Percentiles rank a stretch among this genome's conserved stretches.
phyloP scores from a whole-genome alignment of 768 basidiomycete species.

The Podaxis rugospora region DNA sequence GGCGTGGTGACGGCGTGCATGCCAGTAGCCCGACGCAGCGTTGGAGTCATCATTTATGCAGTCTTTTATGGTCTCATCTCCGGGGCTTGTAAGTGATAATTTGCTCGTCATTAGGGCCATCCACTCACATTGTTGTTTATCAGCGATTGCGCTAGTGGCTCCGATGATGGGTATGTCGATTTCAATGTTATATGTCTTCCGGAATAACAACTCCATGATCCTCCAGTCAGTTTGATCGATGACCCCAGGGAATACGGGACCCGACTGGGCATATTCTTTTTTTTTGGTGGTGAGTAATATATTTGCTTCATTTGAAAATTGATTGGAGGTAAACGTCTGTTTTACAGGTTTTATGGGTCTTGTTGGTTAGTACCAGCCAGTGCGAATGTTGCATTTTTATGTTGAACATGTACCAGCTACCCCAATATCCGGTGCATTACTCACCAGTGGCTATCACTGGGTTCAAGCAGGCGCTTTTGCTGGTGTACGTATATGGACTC shows the following conservation, averaged over 20 bases:
- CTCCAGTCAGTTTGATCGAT: constrained; percentile 29
- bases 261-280: constrained; percentile 42
- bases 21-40: constrained; percentile 29
- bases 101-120: not conserved
- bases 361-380: constrained; percentile 27
- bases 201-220: not conserved
- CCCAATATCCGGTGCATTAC: constrained; percentile 47
- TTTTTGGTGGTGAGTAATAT: constrained; percentile 29
- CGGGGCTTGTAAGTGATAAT: constrained; percentile 30
- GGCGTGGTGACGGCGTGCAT: constrained; percentile 37
- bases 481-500: constrained; percentile 23
- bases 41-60: constrained; percentile 34
- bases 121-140: not conserved
- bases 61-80: constrained; percentile 43
- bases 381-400: not conserved
- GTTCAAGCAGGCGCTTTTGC: constrained; percentile 35
- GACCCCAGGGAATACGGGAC: constrained; percentile 43
- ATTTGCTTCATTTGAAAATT: not conserved
- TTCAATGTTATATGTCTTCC: not conserved
- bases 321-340: not conserved
- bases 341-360: constrained; percentile 22
- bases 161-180: constrained; percentile 24
- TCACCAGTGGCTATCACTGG: constrained; percentile 42
- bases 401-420: constrained; percentile 24
- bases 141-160: constrained; percentile 23